These are phyloP conservation scores for Phytophthora nicotianae DNA, from an alignment of 352 stramenopile genomes.

Conservation along the genomic window DNA sequence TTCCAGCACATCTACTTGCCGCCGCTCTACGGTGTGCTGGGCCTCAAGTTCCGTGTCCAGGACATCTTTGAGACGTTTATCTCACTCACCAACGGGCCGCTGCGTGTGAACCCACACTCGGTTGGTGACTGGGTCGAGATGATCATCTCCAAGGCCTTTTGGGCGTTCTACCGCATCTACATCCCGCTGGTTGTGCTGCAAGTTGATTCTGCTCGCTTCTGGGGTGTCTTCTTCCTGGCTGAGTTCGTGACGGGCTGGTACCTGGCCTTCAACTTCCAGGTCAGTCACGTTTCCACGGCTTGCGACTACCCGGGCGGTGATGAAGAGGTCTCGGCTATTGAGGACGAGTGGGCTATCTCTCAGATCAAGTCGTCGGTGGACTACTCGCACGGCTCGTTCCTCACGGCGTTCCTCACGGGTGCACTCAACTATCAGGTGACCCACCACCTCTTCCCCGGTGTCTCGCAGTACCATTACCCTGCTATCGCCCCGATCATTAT, in stretches of 20 bases:
- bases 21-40: slow-evolving; percentile 94
- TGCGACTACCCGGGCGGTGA: slow-evolving; percentile 88
- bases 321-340: slow-evolving; percentile 60
- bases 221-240: slow-evolving; percentile 82
- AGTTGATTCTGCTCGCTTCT: slow-evolving; percentile 62
- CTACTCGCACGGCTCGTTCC: slow-evolving; percentile 82
- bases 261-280: slow-evolving; percentile 94
- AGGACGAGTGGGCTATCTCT: slow-evolving; percentile 92
- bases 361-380: slow-evolving; percentile 96
- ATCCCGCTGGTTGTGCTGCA: slow-evolving; percentile 85
- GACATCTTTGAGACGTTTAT: slow-evolving; percentile 92
- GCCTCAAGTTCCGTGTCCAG: slow-evolving; percentile 93
- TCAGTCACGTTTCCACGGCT: slow-evolving; percentile 90
- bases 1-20: slow-evolving; percentile 95
- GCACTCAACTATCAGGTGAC: slow-evolving; percentile 98
- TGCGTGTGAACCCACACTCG: slow-evolving; percentile 91
- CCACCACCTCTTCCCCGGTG: slow-evolving; percentile 91
- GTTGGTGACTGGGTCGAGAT: slow-evolving; percentile 80
- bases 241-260: slow-evolving; percentile 93
- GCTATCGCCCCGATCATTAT: slow-evolving; percentile 93
- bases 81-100: slow-evolving; percentile 86
- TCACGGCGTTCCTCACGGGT: slow-evolving; percentile 94
- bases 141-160: slow-evolving; percentile 89
- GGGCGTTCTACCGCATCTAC: slow-evolving; percentile 89
- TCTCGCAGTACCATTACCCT: slow-evolving; percentile 94